These are phyloP conservation scores for Tolypocladium paradoxum DNA, from an alignment of 2,329 filamentous ascomycete genomes.

Conservation along the genomic window DNA sequence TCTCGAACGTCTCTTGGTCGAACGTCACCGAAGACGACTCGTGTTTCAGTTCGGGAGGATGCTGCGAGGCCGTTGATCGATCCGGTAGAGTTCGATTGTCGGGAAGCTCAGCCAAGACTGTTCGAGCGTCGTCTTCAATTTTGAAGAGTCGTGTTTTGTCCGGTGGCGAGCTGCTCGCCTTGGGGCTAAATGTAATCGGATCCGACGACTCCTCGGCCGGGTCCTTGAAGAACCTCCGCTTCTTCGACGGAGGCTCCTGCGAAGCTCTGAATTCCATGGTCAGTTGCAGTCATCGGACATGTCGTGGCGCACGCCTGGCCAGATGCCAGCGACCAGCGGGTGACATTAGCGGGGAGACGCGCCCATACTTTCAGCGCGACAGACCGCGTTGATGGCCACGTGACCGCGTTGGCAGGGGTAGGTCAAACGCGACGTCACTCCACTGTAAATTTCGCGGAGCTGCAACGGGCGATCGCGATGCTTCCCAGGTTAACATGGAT, in stretches of 20 bases:
- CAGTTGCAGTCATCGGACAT: constrained; percentile 1
- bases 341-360: constrained; percentile 23
- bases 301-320: not conserved
- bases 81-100: constrained; percentile 3
- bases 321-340: not conserved
- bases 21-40: constrained; percentile 30
- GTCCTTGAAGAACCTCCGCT: constrained; percentile 26
- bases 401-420: constrained; percentile 20
- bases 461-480: not conserved
- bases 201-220: constrained; percentile 18
- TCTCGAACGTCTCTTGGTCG: constrained; percentile 46
- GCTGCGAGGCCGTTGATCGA: constrained; percentile 4
- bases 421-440: too few species aligned
- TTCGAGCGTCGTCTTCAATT: constrained; percentile 7
- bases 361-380: constrained; percentile 19
- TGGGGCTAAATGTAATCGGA: constrained; percentile 11
- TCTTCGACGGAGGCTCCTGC: constrained; percentile 35
- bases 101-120: constrained; percentile 5
- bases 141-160: constrained; percentile 15
- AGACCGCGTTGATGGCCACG: constrained; percentile 27
- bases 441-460: constrained; percentile 1
- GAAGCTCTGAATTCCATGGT: constrained; percentile 29
- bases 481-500: constrained; percentile 2
- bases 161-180: constrained; percentile 11
- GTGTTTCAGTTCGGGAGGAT: constrained; percentile 8